Evolutionary conservation across 768 basidiomycete genomes (phyloP).

Genomic region (Neoboletus magnificus): DNA sequence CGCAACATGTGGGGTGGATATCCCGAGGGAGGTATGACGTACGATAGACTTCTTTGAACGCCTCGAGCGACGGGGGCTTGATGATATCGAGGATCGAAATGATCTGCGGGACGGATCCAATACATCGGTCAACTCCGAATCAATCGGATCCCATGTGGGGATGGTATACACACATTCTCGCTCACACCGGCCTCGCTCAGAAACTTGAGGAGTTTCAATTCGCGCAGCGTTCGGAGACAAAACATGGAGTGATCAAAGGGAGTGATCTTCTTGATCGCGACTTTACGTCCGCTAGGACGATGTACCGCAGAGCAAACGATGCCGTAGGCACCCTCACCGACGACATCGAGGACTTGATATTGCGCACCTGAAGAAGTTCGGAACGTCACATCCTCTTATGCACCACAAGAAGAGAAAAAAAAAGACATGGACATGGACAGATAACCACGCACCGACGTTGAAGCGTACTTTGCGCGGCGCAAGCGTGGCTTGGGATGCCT

Average conservation of each 20-base stretch:
- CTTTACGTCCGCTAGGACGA: slow-evolving; percentile 80
- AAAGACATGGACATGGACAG: neutral
- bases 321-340: slow-evolving; percentile 91
- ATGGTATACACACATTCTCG: slow-evolving; percentile 60
- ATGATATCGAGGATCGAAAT: slow-evolving; percentile 89
- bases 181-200: slow-evolving; percentile 84
- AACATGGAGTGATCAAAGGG: slow-evolving; percentile 97
- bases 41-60: slow-evolving; percentile 85
- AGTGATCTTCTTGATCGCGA: slow-evolving; percentile 95
- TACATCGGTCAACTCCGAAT: neutral
- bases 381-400: neutral
- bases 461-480: slow-evolving; percentile 84
- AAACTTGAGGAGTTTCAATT: slow-evolving; percentile 80
- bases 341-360: slow-evolving; percentile 83
- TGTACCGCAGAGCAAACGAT: slow-evolving; percentile 94
- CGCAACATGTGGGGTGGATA: neutral
- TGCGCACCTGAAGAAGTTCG: slow-evolving; percentile 51
- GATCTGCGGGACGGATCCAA: slow-evolving; percentile 47
- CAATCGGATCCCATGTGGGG: neutral
- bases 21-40: slow-evolving; percentile 25
- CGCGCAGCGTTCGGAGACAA: slow-evolving; percentile 85
- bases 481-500: slow-evolving; percentile 43
- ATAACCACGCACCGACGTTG: slow-evolving; percentile 63
- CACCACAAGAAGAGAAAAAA: neutral
- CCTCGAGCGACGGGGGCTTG: slow-evolving; percentile 74